These are phyloP conservation scores for Trametes punicea DNA, from an alignment of 768 basidiomycete species.

Conservation along the genomic window DNA sequence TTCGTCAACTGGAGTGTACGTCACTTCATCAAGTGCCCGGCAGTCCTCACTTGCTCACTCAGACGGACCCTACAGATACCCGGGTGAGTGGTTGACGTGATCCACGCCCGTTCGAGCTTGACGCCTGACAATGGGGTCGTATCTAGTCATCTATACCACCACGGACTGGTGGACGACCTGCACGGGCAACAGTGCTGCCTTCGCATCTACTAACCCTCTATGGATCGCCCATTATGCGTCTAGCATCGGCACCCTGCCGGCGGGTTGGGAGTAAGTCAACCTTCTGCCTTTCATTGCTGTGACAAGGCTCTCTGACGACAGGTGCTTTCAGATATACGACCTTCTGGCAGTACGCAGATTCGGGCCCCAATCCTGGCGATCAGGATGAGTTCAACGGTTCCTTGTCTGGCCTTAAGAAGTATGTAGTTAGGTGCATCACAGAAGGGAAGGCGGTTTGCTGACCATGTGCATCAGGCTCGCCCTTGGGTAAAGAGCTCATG, in stretches of 20 bases:
- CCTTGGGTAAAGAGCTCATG: too few species aligned
- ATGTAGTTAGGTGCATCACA: neutral
- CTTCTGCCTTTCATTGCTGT: neutral
- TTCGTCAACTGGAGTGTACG: conserved; percentile 43
- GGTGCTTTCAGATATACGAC: conserved; percentile 38
- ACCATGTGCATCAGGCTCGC: neutral
- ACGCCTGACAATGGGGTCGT: neutral
- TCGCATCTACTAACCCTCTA: conserved; percentile 50
- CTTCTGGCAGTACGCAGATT: conserved; percentile 61
- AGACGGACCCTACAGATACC: conserved; percentile 33
- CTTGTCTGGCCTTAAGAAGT: conserved; percentile 40
- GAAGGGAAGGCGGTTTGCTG: neutral
- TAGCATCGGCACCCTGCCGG: conserved; percentile 50
- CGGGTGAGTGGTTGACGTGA: conserved; percentile 30
- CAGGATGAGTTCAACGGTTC: conserved; percentile 57
- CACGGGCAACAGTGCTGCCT: conserved; percentile 55
- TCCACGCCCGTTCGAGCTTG: neutral
- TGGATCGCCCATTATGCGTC: conserved; percentile 59
- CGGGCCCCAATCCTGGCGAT: conserved; percentile 55
- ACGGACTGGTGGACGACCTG: conserved; percentile 69
- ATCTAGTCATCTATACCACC: conserved; percentile 56
- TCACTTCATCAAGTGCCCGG: neutral
- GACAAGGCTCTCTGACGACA: neutral
- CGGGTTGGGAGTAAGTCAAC: conserved; percentile 49
- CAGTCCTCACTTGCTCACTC: neutral